Evolutionary conservation across 768 basidiomycete genomes (phyloP), one percentile per base, ranked within the genome.

Genomic region (Mrakia blollopis): DNA sequence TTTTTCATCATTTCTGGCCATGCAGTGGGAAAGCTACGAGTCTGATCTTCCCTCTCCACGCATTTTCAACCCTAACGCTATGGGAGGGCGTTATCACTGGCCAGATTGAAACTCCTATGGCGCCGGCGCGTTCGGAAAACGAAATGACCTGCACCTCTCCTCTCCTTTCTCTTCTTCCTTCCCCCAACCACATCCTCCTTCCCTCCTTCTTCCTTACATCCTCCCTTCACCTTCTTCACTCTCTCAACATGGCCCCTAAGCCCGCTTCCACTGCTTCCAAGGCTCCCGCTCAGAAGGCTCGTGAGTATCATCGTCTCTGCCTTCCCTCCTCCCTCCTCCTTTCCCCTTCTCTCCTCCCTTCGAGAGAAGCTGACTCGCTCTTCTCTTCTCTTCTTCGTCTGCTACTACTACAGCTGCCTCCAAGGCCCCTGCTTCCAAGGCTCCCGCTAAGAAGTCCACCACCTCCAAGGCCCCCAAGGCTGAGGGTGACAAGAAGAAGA

Each of bases 391-490:
- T 28, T 37, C 39, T 47, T 76, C 30, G 35, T 57, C n/a, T n/a
- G n/a, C n/a, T n/a, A 25, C 60, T 28, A 14, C 30, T 30, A 90
- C 90, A 71, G 89, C 90, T 69, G 90, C 90, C 80, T 57, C 57
- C 57, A 57, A 68, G 65, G 65, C 65, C 65, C 65, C 75, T 23
- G 75, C 75, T 44, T 92, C 92, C 79, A 92, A 78, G 77, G 77
- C 91, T 82, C 91, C 92, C 80, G 91, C 91, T 82, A 94, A 90
- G 85, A 80, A 90, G 78, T 88, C 89, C 76, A 73, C 77, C 18
- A 89, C 89, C 10, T 91, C 90, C 35, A 94, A 93, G 88, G 77
- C 77, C 37, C 77, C 77, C 25, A 78, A 78, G 72, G 77, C 72
- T 41, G 77, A 78, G 63, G 77, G 77, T 32, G 72, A 73, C 52